These are phyloP conservation scores for Alloteropsis semialata DNA, from an alignment of 176 grass and related monocot genomes.

Conservation along the genomic window DNA sequence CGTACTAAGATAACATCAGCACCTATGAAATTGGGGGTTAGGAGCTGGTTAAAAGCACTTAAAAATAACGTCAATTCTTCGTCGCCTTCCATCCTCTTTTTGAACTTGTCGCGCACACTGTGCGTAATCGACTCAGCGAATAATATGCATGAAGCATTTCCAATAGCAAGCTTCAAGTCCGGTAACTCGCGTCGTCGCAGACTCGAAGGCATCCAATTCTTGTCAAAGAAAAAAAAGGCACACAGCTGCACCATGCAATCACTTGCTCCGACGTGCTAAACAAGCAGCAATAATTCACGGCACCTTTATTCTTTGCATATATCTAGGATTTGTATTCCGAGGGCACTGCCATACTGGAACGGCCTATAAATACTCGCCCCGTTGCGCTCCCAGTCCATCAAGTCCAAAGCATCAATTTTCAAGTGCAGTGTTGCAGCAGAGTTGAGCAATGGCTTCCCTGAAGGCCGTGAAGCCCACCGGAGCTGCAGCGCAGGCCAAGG, in stretches of 20 bases:
- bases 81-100: background rate
- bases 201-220: constrained; percentile 51
- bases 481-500: constrained; percentile 46
- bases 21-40: too few relatives aligned
- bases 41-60: too few relatives aligned
- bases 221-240: constrained; percentile 3
- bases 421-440: background rate
- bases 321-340: constrained; percentile 31
- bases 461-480: constrained; percentile 59
- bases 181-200: constrained; percentile 23
- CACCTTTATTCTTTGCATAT: constrained; percentile 62
- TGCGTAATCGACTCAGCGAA: constrained; percentile 23
- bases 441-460: constrained; percentile 60
- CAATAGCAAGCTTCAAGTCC: constrained; percentile 42
- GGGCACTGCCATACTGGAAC: background rate
- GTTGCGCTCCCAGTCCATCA: constrained; percentile 25
- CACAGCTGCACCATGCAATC: constrained; percentile 26
- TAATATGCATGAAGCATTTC: constrained; percentile 24
- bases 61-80: background rate
- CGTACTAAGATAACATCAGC: too few relatives aligned
- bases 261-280: constrained; percentile 40
- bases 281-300: constrained; percentile 73
- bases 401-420: constrained; percentile 21
- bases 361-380: constrained; percentile 64
- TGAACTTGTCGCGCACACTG: constrained; percentile 1